Conservation (phyloP, 2,329 filamentous ascomycete species). For the Penicillium sp. region DNA sequence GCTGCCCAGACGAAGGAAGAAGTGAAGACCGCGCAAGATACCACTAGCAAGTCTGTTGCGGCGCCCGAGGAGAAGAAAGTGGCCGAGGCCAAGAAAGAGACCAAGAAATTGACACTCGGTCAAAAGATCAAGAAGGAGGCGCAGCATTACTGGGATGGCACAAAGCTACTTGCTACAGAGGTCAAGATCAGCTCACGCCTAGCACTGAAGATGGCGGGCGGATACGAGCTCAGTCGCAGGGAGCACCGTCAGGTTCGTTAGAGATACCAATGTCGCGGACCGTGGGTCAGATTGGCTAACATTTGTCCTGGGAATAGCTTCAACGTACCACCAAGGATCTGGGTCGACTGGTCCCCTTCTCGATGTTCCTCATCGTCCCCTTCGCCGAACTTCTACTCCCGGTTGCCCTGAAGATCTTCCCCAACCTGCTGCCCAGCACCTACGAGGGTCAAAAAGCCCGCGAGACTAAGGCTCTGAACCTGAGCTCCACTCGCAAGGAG, state of each 20-base stretch:
- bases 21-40: slow-evolving; percentile 62
- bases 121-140: slow-evolving; percentile 95
- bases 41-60: slow-evolving; percentile 60
- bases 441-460: slow-evolving; percentile 92
- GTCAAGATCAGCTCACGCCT: slow-evolving; percentile 89
- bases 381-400: slow-evolving; percentile 93
- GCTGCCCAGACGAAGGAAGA: slow-evolving; percentile 8
- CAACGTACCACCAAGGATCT: slow-evolving; percentile 93
- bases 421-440: slow-evolving; percentile 94
- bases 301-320: slow-evolving; percentile 52
- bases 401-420: slow-evolving; percentile 90
- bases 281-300: slow-evolving; percentile 17
- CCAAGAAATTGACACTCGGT: slow-evolving; percentile 84
- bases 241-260: slow-evolving; percentile 77
- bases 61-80: slow-evolving; percentile 59
- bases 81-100: slow-evolving; percentile 69
- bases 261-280: background rate
- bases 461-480: slow-evolving; percentile 80
- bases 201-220: slow-evolving; percentile 95
- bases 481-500: slow-evolving; percentile 88
- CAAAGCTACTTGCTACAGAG: slow-evolving; percentile 89
- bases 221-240: slow-evolving; percentile 92
- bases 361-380: slow-evolving; percentile 94
- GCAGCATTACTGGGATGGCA: slow-evolving; percentile 97
- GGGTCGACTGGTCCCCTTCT: slow-evolving; percentile 90